A percentile compares a stretch with the other conserved stretches of the same genome.
Conservation (phyloP, 1,139 yeast genomes). For the Taphrina deformans region DNA sequence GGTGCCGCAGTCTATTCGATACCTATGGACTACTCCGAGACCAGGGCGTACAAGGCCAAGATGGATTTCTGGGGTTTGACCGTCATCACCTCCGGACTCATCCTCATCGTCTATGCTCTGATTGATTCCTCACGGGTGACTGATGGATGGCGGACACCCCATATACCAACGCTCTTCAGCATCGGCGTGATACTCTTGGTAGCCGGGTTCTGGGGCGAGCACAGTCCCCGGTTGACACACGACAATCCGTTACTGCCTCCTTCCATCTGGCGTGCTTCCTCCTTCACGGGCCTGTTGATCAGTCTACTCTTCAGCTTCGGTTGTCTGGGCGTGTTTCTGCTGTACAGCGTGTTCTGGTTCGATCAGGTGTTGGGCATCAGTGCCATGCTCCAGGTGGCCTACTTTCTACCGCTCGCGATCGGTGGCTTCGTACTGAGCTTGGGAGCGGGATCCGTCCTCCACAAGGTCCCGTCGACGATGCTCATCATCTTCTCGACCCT, state of each 20-base stretch:
- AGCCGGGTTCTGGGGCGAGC: constrained; percentile 10
- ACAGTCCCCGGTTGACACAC: background rate
- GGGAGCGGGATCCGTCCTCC: background rate
- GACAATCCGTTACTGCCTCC: constrained; percentile 7
- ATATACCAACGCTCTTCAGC: constrained; percentile 3
- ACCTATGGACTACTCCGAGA: constrained; percentile 11
- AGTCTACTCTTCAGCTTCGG: constrained; percentile 9
- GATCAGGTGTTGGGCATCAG: background rate
- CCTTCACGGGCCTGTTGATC: background rate
- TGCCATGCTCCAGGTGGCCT: constrained; percentile 7
- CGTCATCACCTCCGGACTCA: constrained; percentile 12
- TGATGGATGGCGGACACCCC: constrained; percentile 17
- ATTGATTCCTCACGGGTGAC: constrained; percentile 7
- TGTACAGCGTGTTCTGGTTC: constrained; percentile 16
- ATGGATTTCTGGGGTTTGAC: constrained; percentile 15
- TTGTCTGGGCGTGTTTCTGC: constrained; percentile 6
- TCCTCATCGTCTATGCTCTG: constrained; percentile 24
- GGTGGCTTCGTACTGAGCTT: constrained; percentile 17
- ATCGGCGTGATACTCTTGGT: constrained; percentile 5
- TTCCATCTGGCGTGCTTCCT: background rate
- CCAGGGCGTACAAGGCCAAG: background rate
- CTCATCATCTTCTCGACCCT: constrained; percentile 4
- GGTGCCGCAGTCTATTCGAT: constrained; percentile 12
- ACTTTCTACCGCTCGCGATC: constrained; percentile 6
- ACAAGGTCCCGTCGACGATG: background rate